Evolutionary conservation across 176 grass and related monocot genomes (phyloP).

Genomic region (Triticum dicoccoides): DNA sequence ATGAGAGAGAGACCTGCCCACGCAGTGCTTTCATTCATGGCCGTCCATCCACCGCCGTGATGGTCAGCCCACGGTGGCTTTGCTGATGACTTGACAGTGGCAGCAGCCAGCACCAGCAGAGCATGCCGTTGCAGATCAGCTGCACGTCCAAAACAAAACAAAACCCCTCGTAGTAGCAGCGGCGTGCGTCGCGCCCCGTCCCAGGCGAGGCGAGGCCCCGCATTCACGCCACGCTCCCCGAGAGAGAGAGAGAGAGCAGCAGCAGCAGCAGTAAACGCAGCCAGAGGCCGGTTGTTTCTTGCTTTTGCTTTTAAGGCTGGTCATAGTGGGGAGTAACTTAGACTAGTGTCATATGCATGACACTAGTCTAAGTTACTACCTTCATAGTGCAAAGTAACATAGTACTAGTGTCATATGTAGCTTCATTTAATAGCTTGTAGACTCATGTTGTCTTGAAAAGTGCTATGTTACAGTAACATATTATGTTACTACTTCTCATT

Average conservation of each 20-base stretch:
- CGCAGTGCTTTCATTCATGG: not conserved
- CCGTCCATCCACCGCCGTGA: not conserved
- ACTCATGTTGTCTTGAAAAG: too few species aligned
- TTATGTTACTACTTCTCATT: too few species aligned
- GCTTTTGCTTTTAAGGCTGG: constrained; percentile 33
- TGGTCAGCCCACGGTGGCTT: not conserved
- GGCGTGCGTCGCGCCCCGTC: not conserved
- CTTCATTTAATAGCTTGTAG: too few species aligned
- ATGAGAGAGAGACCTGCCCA: not conserved
- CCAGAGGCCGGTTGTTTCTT: constrained; percentile 13
- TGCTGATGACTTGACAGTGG: not conserved
- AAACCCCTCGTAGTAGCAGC: not conserved
- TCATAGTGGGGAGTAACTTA: too few species aligned
- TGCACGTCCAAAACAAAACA: not conserved
- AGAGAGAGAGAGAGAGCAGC: not conserved
- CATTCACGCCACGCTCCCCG: constrained; percentile 34
- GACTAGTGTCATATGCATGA: too few species aligned
- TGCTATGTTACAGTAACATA: too few species aligned
- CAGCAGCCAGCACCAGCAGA: not conserved
- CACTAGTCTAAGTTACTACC: too few species aligned
- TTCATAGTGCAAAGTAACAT: too few species aligned
- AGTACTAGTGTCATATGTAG: too few species aligned
- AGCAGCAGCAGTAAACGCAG: not conserved
- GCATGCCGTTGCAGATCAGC: too few species aligned
- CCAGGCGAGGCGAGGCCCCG: not conserved